Percentiles rank a stretch among this genome's conserved stretches.
Evolutionary conservation across 1,284 basidiomycete genomes (phyloP).

Genomic region (Boletellus deceptivus): DNA sequence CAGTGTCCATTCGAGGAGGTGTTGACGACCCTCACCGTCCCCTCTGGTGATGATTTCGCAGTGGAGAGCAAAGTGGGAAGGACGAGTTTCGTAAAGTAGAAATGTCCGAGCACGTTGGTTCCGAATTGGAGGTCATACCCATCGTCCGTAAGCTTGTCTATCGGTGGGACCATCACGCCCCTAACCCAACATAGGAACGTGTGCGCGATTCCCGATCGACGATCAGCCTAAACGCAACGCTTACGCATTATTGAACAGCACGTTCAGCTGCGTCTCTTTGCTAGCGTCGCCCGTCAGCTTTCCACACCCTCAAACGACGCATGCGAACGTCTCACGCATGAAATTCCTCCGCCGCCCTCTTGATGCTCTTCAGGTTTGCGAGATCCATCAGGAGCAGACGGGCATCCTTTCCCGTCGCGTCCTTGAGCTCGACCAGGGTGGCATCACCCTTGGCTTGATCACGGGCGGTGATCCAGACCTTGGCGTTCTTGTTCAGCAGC

Average conservation of each 20-base stretch:
- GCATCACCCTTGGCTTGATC: conserved; percentile 45
- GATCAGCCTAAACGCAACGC: conserved; percentile 3
- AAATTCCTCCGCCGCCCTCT: conserved; percentile 51
- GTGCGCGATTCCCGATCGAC: not conserved
- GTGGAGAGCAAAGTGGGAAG: conserved; percentile 32
- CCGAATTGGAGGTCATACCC: conserved; percentile 56
- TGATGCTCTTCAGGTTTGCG: conserved; percentile 53
- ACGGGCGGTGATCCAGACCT: conserved; percentile 63
- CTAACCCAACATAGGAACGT: conserved; percentile 23
- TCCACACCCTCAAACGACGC: too few species aligned
- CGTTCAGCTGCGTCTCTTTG: conserved; percentile 48
- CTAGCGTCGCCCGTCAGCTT: conserved; percentile 20
- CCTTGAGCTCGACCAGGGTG: conserved; percentile 53
- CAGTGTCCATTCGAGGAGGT: not conserved
- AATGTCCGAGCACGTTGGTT: conserved; percentile 46
- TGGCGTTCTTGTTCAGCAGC: conserved; percentile 56
- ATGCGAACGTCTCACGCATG: conserved; percentile 11
- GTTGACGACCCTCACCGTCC: conserved; percentile 42
- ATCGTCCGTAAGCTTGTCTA: conserved; percentile 47
- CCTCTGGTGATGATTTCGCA: conserved; percentile 28
- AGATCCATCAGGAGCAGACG: conserved; percentile 60
- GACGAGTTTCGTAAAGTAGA: conserved; percentile 42
- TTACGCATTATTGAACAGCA: conserved; percentile 57
- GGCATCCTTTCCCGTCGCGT: conserved; percentile 44
- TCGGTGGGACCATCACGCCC: conserved; percentile 46